phyloP scores from a whole-genome alignment of 75 land plant species.

The Pinus albicaulis region DNA sequence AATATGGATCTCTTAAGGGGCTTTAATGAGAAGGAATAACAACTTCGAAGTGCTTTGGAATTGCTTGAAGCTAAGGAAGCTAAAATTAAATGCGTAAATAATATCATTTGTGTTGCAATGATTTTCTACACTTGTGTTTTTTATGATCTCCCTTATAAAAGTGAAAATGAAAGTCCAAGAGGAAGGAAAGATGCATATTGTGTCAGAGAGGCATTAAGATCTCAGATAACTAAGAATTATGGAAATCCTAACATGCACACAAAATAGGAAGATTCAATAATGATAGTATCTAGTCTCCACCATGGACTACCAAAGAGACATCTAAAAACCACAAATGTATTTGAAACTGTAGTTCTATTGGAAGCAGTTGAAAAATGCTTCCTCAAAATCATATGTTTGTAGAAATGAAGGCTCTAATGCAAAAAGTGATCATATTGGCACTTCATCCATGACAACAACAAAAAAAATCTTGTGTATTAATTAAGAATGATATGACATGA shows the following conservation, averaged over 20 bases:
- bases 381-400: not conserved
- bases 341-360: not conserved
- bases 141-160: too few relatives aligned
- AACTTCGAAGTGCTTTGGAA: slow-evolving; percentile 8
- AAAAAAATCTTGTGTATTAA: not conserved
- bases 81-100: slow-evolving; percentile 3
- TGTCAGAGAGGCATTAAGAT: too few relatives aligned
- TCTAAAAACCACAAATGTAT: not conserved
- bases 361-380: not conserved
- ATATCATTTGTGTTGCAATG: not conserved
- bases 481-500: not conserved
- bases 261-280: not conserved
- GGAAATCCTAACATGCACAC: not conserved
- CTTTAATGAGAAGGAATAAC: slow-evolving; percentile 6
- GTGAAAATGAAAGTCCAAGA: too few relatives aligned
- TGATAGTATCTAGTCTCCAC: not conserved
- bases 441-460: not conserved
- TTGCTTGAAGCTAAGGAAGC: slow-evolving; percentile 9
- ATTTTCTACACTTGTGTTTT: too few relatives aligned
- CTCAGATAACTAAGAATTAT: not conserved
- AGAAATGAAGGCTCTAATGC: not conserved
- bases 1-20: slow-evolving; percentile 5
- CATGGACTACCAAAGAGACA: not conserved
- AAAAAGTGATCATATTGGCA: not conserved
- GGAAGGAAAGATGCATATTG: too few relatives aligned